Base-by-base conservation (phyloP, 2,329 filamentous ascomycete genomes). In the Clarireedia homoeocarpa region DNA sequence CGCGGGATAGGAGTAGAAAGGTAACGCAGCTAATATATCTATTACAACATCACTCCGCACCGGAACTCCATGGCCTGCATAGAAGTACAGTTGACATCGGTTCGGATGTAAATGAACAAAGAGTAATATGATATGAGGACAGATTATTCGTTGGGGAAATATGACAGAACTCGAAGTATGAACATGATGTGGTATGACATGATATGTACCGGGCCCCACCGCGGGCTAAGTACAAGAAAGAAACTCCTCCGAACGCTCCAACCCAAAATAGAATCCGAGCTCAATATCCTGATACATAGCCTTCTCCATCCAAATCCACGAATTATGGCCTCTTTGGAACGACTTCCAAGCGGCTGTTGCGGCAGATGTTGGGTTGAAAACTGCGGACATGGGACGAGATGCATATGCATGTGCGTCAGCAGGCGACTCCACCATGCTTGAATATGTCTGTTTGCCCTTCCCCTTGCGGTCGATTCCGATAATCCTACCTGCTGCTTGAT, bases 271-370 rank as follows among this genome's bases (percentile, higher is more conserved):
- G 44, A 60, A 65, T 2, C 65, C 66, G 24, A 61, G 47, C 12
- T 53, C 53, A 36, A 65, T 66, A 27, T 61, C 62, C 44, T 42
- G 55, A 53, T 67, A 66, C 66, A 68, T 68, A 9, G 66, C 62
- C 7, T 39, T 57, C 45, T 66, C 66, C 23, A 45, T 58, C 58
- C 62, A 61, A 4, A 58, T 59, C 65, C 64, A 67, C 2, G 17
- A 47, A 9, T 40, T 48, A 1, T 51, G 44, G 20, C 38, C 17
- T 10, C 24, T 30, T 20, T 40, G 4, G 12, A 27, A 39, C 4
- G 23, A 2, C 12, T 36, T 24, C 3, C 20, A 17, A n/a, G 20
- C 23, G 20, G 5, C 45, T 15, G 20, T 24, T 51, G 48, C 36
- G 5, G 34, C 26, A 52, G 27, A 34, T 45, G 26, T n/a, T 34